Percentiles rank a stretch among this genome's conserved stretches.
phyloP scores from a whole-genome alignment of 192 early-diverging fungal species.

The Neocallimastix lanati region DNA sequence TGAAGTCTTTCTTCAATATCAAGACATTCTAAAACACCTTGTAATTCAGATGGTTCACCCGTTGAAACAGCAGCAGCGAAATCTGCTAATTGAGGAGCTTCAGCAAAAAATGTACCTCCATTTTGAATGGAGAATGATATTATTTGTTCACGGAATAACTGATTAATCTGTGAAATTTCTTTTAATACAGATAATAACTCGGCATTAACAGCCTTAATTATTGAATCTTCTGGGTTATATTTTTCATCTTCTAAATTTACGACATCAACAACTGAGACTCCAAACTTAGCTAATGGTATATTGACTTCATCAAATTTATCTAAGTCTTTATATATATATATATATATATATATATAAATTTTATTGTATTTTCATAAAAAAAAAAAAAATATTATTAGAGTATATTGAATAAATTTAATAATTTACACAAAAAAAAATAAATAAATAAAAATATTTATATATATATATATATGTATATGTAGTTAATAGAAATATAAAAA shows the following conservation, averaged over 20 bases:
- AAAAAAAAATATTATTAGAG: too few species aligned
- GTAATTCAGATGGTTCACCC: slow-evolving; percentile 80
- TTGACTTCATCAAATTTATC: not conserved
- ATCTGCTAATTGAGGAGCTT: slow-evolving; percentile 86
- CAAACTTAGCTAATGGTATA: slow-evolving; percentile 24
- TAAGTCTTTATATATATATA: not conserved
- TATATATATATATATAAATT: too few species aligned
- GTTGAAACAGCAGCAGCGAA: slow-evolving; percentile 91
- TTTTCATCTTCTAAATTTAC: slow-evolving; percentile 71
- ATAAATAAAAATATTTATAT: not conserved
- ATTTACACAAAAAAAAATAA: too few species aligned
- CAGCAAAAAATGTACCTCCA: slow-evolving; percentile 85
- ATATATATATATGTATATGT: not conserved
- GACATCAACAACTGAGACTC: slow-evolving; percentile 70
- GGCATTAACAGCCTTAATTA: slow-evolving; percentile 77
- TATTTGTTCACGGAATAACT: slow-evolving; percentile 95
- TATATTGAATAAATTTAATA: too few species aligned
- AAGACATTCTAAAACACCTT: slow-evolving; percentile 75
- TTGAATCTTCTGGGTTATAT: slow-evolving; percentile 65
- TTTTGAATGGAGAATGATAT: slow-evolving; percentile 93
- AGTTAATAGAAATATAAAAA: too few species aligned
- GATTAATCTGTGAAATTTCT: slow-evolving; percentile 87
- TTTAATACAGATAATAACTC: slow-evolving; percentile 93
- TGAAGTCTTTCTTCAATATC: slow-evolving; percentile 79
- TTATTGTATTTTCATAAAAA: too few species aligned